Percentiles rank a stretch among this genome's conserved stretches.
Evolutionary conservation across 495 filamentous ascomycete genomes (phyloP).

Genomic region (Podospora pseudocomata): DNA sequence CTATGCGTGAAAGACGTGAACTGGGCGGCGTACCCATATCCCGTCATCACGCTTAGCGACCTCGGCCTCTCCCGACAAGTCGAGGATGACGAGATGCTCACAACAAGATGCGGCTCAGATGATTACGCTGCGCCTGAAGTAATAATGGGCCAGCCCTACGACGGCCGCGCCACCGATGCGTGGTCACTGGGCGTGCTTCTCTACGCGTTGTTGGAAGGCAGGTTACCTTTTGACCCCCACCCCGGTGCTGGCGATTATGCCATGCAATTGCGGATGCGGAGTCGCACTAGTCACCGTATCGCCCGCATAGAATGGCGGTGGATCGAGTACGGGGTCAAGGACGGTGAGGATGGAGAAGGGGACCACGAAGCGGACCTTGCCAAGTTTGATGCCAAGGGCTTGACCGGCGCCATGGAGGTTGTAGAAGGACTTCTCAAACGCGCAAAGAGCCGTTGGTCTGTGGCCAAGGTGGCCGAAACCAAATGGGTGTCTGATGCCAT

Average conservation of each 20-base stretch:
- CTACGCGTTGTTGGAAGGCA: slow-evolving; percentile 88
- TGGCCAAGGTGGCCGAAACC: slow-evolving; percentile 65
- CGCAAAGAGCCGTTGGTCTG: slow-evolving; percentile 65
- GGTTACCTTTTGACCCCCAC: slow-evolving; percentile 85
- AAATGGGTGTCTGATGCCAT: slow-evolving; percentile 78
- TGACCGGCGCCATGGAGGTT: slow-evolving; percentile 70
- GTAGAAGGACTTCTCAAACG: slow-evolving; percentile 82
- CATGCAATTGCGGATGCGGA: slow-evolving; percentile 53
- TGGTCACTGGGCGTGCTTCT: slow-evolving; percentile 94
- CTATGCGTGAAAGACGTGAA: slow-evolving; percentile 45
- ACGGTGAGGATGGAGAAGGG: slow-evolving; percentile 52
- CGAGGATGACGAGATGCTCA: slow-evolving; percentile 71
- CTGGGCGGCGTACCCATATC: slow-evolving; percentile 69
- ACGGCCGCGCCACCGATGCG: slow-evolving; percentile 86
- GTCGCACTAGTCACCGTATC: slow-evolving; percentile 84
- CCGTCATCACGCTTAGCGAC: slow-evolving; percentile 85
- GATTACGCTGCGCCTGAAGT: slow-evolving; percentile 97
- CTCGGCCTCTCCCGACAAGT: slow-evolving; percentile 86
- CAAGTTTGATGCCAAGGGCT: slow-evolving; percentile 54
- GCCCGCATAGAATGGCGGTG: slow-evolving; percentile 92
- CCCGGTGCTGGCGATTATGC: slow-evolving; percentile 69
- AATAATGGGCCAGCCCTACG: slow-evolving; percentile 90
- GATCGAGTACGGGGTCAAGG: slow-evolving; percentile 73
- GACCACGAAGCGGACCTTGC: slow-evolving; percentile 47
- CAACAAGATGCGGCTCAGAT: slow-evolving; percentile 89